A percentile compares a stretch with the other conserved stretches of the same genome.
Conservation (phyloP, 306 rosid species). For the Dalbergia oliveri region DNA sequence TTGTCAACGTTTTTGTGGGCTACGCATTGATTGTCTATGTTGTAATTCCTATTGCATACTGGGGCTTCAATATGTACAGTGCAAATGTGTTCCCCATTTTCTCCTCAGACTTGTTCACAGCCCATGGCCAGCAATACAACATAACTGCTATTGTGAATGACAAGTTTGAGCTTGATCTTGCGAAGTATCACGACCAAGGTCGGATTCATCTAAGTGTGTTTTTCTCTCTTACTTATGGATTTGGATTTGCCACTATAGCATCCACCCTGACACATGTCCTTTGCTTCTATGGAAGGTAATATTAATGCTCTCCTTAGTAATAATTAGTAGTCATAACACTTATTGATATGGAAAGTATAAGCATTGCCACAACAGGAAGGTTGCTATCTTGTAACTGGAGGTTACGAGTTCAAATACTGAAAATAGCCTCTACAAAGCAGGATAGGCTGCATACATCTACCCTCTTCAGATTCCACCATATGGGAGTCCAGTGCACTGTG, state of each 20-base stretch:
- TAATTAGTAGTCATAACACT: background rate
- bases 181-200: conserved; percentile 61
- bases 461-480: too few species aligned
- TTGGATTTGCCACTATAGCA: conserved; percentile 80
- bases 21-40: conserved; percentile 54
- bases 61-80: conserved; percentile 65
- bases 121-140: conserved; percentile 62
- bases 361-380: too few species aligned
- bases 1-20: conserved; percentile 63
- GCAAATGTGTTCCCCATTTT: conserved; percentile 75
- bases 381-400: too few species aligned
- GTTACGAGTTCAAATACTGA: too few species aligned
- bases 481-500: too few species aligned
- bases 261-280: conserved; percentile 73
- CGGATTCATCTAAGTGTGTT: conserved; percentile 63
- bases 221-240: conserved; percentile 69
- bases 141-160: conserved; percentile 67
- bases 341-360: too few species aligned
- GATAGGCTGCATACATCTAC: too few species aligned
- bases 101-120: conserved; percentile 71
- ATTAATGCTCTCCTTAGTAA: conserved; percentile 10
- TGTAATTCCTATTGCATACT: conserved; percentile 65
- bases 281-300: conserved; percentile 71
- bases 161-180: conserved; percentile 59
- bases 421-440: too few species aligned